Evolutionary conservation across 306 rosid genomes (phyloP).

Genomic region (Rosa lucieae): DNA sequence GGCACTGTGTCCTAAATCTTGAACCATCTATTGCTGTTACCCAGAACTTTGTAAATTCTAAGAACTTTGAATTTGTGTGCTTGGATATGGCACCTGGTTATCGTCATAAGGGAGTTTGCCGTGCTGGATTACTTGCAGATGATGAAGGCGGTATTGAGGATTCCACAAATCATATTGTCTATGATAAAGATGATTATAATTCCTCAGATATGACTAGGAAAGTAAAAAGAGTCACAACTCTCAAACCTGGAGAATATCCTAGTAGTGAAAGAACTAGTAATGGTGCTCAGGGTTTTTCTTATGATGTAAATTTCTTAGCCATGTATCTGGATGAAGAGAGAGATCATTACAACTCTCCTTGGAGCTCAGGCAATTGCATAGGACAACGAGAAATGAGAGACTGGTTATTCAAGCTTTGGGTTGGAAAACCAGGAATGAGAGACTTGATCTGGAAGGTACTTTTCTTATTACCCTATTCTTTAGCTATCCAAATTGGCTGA

Average conservation of each 20-base stretch:
- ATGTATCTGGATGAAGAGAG: slow-evolving; percentile 77
- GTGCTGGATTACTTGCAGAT: slow-evolving; percentile 91
- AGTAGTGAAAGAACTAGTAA: slow-evolving; percentile 26
- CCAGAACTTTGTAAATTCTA: slow-evolving; percentile 83
- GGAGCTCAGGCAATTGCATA: slow-evolving; percentile 91
- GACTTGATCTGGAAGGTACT: slow-evolving; percentile 89
- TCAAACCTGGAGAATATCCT: slow-evolving; percentile 48
- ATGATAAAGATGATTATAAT: slow-evolving; percentile 31
- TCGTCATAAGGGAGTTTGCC: slow-evolving; percentile 95
- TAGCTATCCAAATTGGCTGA: slow-evolving; percentile 15
- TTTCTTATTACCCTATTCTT: slow-evolving; percentile 16
- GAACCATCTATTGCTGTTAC: slow-evolving; percentile 94
- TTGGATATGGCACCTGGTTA: slow-evolving; percentile 99
- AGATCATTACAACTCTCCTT: slow-evolving; percentile 79
- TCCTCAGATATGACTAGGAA: slow-evolving; percentile 56
- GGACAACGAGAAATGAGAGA: slow-evolving; percentile 95
- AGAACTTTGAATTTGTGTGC: slow-evolving; percentile 90
- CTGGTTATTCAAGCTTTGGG: slow-evolving; percentile 91
- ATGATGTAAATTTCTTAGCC: slow-evolving; percentile 78
- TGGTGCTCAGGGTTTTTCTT: slow-evolving; percentile 63
- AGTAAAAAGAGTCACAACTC: slow-evolving; percentile 65
- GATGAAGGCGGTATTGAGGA: slow-evolving; percentile 59
- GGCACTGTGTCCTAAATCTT: slow-evolving; percentile 96
- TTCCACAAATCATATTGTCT: slow-evolving; percentile 32
- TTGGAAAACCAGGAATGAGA: slow-evolving; percentile 70